A percentile compares a stretch with the other conserved stretches of the same genome.
These are phyloP conservation scores for Sphagnurus paluster DNA, from an alignment of 1,284 basidiomycete species.

Conservation along the genomic window DNA sequence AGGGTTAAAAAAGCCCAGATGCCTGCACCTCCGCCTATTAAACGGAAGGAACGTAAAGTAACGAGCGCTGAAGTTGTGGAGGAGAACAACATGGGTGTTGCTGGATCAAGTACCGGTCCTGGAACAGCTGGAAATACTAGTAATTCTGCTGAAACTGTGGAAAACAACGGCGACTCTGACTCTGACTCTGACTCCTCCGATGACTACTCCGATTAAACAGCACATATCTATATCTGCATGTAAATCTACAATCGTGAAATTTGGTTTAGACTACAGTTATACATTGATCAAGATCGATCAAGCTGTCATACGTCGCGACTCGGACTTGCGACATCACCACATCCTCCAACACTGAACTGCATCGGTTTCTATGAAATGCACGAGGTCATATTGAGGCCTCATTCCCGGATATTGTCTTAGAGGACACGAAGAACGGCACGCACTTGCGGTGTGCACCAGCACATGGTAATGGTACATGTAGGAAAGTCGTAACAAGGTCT, in stretches of 20 bases:
- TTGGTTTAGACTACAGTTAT: too few species aligned
- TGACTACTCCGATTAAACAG: background rate
- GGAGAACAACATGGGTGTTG: conserved; percentile 26
- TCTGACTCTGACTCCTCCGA: background rate
- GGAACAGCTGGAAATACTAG: conserved; percentile 11
- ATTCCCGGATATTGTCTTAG: background rate
- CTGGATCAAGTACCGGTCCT: conserved; percentile 26
- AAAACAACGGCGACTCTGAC: conserved; percentile 4
- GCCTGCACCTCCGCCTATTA: conserved; percentile 37
- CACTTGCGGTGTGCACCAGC: conserved; percentile 17
- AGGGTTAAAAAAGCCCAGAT: conserved; percentile 66
- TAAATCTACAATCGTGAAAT: too few species aligned
- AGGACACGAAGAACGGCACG: conserved; percentile 10
- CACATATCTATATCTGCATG: too few species aligned
- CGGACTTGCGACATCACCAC: too few species aligned
- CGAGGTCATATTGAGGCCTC: conserved; percentile 12
- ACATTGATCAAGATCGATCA: too few species aligned
- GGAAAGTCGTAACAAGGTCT: conserved; percentile 18
- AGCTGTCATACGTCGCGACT: too few species aligned
- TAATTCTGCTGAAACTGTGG: background rate
- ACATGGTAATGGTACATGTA: conserved; percentile 17
- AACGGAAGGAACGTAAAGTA: conserved; percentile 47
- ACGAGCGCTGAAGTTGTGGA: conserved; percentile 53
- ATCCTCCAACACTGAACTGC: background rate
- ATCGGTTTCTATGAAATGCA: conserved; percentile 10